Evolutionary conservation across 495 filamentous ascomycete species (phyloP).

Genomic region (Rostrohypoxylon terebratum): DNA sequence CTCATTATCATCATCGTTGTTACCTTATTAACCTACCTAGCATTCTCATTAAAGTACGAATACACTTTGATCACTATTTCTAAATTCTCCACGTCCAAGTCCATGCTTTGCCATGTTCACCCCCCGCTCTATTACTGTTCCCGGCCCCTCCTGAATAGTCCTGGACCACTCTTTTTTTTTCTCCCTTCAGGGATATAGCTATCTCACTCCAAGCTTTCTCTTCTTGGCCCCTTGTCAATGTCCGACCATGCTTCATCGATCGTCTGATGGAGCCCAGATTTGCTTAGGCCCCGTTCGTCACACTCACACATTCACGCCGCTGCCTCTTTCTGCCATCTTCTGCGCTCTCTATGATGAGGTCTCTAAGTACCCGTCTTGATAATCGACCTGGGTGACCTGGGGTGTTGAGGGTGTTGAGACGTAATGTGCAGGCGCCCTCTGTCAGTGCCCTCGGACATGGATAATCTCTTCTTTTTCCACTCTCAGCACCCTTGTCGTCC

Average conservation of each 20-base stretch:
- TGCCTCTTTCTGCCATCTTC: neutral
- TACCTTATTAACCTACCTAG: neutral
- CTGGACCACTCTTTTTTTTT: slow-evolving; percentile 40
- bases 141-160: slow-evolving; percentile 17
- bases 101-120: neutral
- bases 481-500: slow-evolving; percentile 34
- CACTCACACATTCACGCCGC: slow-evolving; percentile 17
- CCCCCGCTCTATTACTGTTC: slow-evolving; percentile 24
- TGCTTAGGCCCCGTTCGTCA: slow-evolving; percentile 48
- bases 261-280: slow-evolving; percentile 48
- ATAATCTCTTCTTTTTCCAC: slow-evolving; percentile 36
- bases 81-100: slow-evolving; percentile 22
- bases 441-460: slow-evolving; percentile 46
- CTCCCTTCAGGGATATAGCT: slow-evolving; percentile 42
- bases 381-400: slow-evolving; percentile 30
- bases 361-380: slow-evolving; percentile 27
- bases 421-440: slow-evolving; percentile 41
- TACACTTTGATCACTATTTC: slow-evolving; percentile 30
- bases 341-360: neutral
- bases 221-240: slow-evolving; percentile 42
- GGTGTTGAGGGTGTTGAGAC: slow-evolving; percentile 45
- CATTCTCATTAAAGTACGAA: slow-evolving; percentile 11
- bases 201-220: slow-evolving; percentile 44
- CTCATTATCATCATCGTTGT: neutral
- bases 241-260: slow-evolving; percentile 50